Base-by-base conservation (phyloP, 2,329 filamentous ascomycete species). In the Aspergillus proliferans region DNA sequence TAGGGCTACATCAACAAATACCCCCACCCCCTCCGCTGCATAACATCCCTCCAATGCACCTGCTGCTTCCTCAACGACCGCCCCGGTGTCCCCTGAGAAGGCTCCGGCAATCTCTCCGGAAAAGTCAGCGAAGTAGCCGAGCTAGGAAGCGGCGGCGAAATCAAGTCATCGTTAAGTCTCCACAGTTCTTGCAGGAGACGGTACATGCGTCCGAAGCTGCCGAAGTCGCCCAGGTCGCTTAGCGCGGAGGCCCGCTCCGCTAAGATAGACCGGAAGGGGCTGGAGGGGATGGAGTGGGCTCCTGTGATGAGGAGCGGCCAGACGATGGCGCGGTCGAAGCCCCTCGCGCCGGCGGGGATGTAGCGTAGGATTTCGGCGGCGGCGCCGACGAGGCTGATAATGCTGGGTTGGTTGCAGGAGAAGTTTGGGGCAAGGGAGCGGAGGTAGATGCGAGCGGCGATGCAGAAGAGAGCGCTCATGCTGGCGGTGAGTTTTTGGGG, bases 271-370 rank as follows among this genome's bases (percentile, higher is more conserved):
- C 92, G 85, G 79, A 97, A 95, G 15, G 77, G 66, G 39, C 88
- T 92, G 49, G 76, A 78, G 2, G 85, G 79, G 1, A 83, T 78
- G 49, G 88, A 89, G 60, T 87, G 84, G 4, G 86, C 85, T 49
- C 91, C 92, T 43, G 87, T 86, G 47, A 96, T 83, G 40, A 97
- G 83, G 61, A 95, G 85, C 19, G 95, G 91, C 92, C 92, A 97
- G 53, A 89, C 85, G 19, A 97, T 81, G 51, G 86, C 89, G 61
- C 89, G 87, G 71, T 98, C 92, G 65, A 90, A 96, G 43, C 92
- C 92, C 22, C 80, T 76, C 3, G 82, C 79, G 1, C 91, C 92
- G 2, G 83, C 79, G 15, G 92, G 92, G 56, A 97, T 90, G 67
- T 82, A 86, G 47, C 86, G 81, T 54, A 97, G 84, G 30, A 86